Conservation (phyloP, 371 early-diverging fungal genomes). For the Mortierella sp. region DNA sequence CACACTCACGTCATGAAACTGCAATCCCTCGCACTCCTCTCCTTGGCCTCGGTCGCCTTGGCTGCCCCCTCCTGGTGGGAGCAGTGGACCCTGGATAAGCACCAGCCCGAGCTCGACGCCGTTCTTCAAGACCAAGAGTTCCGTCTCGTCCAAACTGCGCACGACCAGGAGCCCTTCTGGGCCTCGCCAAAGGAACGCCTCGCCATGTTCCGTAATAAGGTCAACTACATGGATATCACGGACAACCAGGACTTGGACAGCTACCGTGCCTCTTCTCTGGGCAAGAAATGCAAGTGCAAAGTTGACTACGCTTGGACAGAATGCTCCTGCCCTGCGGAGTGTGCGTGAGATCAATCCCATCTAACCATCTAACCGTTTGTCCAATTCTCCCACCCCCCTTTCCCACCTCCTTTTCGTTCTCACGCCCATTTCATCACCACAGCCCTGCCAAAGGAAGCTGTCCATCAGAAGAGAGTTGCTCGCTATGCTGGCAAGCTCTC, state of each 20-base stretch:
- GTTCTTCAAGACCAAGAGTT: conserved; percentile 14
- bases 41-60: conserved; percentile 43
- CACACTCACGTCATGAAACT: conserved; percentile 23
- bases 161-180: conserved; percentile 67
- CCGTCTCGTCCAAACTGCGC: conserved; percentile 56
- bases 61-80: conserved; percentile 55
- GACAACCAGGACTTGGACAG: conserved; percentile 59
- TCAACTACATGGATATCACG: conserved; percentile 91
- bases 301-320: neutral
- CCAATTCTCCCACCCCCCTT: neutral
- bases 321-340: no score
- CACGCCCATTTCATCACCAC: neutral
- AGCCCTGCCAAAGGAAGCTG: conserved; percentile 59
- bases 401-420: conserved; percentile 1
- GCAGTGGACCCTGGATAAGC: conserved; percentile 40
- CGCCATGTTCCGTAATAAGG: conserved; percentile 70
- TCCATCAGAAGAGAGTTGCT: conserved; percentile 64
- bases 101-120: conserved; percentile 12
- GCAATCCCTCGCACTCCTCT: conserved; percentile 41
- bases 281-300: conserved; percentile 35
- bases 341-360: no score
- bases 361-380: no score
- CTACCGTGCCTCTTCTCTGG: conserved; percentile 6
- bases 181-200: conserved; percentile 73
- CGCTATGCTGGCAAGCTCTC: conserved; percentile 69